Conservation (phyloP, 129 eudicot species). For the Rutidosis leptorrhynchoides region DNA sequence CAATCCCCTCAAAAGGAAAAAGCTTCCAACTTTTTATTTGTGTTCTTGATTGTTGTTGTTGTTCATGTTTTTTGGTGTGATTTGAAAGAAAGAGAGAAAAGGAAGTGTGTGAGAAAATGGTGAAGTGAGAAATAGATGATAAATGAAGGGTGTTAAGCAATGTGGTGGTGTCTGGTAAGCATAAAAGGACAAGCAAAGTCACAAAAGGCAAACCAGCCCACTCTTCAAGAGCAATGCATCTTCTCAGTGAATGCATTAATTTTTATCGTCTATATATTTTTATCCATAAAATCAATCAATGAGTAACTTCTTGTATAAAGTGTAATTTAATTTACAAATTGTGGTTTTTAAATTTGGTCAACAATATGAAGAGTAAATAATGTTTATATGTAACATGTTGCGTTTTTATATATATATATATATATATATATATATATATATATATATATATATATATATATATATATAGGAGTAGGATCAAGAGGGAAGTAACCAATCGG, state of each 20-base stretch:
- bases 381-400: no score
- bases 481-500: no score
- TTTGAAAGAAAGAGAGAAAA: conserved; percentile 13
- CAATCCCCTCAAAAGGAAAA: conserved; percentile 69
- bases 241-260: conserved; percentile 21
- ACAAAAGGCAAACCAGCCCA: conserved; percentile 40
- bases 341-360: no score
- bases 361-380: no score
- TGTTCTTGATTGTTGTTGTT: conserved; percentile 4
- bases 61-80: neutral
- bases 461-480: no score
- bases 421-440: no score
- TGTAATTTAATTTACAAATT: neutral
- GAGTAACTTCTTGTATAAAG: neutral
- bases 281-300: no score
- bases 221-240: conserved; percentile 22
- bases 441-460: no score
- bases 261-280: neutral
- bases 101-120: conserved; percentile 15
- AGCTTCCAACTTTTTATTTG: conserved; percentile 17
- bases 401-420: no score
- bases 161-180: conserved; percentile 21
- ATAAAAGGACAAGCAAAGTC: conserved; percentile 41
- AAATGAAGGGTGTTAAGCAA: conserved; percentile 32
- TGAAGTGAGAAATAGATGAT: conserved; percentile 24